Conservation (phyloP, 2,329 filamentous ascomycete genomes). For the Aureobasidium sp. region DNA sequence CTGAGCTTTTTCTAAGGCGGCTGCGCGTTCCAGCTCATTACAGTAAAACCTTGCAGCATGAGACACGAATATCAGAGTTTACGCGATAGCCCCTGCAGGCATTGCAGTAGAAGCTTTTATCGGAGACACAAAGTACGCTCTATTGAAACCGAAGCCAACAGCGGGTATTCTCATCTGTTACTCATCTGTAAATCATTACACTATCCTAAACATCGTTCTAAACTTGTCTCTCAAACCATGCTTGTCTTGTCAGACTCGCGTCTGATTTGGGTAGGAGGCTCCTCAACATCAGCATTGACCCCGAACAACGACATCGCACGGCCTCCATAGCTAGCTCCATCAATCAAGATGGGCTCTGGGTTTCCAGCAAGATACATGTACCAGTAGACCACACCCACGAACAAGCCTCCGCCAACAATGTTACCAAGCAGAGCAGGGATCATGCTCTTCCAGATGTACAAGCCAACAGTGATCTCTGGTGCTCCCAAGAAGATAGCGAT, state of each 20-base stretch:
- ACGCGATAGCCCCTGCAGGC: too few relatives aligned
- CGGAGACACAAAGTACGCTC: neutral
- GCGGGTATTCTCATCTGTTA: neutral
- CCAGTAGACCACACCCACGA: conserved; percentile 47
- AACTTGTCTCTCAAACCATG: neutral
- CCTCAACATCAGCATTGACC: neutral
- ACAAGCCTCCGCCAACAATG: conserved; percentile 47
- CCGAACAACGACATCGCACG: neutral
- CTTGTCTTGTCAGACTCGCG: neutral
- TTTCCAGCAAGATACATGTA: conserved; percentile 30
- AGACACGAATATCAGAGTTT: too few relatives aligned
- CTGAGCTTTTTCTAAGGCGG: neutral
- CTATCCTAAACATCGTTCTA: neutral
- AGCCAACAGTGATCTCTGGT: conserved; percentile 38
- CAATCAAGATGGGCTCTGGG: conserved; percentile 1
- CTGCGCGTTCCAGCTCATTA: too few relatives aligned
- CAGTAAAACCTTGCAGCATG: too few relatives aligned
- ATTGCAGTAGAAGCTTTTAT: too few relatives aligned
- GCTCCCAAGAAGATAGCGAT: conserved; percentile 45
- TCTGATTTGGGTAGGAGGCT: neutral
- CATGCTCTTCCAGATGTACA: conserved; percentile 54
- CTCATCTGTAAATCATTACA: neutral
- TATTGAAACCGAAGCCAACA: neutral
- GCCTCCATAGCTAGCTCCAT: neutral
- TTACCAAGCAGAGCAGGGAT: conserved; percentile 50